Evolutionary conservation across 345 rosid genomes (phyloP).

Genomic region (Leavenworthia alabamica): DNA sequence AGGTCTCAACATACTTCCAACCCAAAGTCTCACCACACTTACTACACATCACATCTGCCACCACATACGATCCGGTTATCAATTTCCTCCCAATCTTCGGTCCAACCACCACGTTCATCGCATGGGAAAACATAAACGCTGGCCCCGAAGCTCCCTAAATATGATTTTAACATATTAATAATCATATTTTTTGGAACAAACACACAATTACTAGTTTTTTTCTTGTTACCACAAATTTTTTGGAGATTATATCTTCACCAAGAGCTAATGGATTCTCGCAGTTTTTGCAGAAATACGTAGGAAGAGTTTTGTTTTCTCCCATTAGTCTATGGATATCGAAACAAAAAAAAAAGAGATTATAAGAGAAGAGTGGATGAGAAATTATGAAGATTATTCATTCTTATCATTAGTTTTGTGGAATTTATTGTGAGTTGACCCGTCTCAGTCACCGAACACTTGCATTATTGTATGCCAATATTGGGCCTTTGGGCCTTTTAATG

Average conservation of each 20-base stretch:
- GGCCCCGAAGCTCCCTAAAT: constrained; percentile 61
- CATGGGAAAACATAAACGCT: constrained; percentile 73
- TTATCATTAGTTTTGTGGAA: neutral
- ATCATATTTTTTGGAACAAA: neutral
- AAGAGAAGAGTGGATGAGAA: neutral
- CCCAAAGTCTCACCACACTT: constrained; percentile 66
- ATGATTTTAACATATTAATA: neutral
- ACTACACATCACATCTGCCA: constrained; percentile 58
- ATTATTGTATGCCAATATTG: neutral
- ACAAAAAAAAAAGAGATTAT: too few relatives aligned
- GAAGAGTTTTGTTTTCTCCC: constrained; percentile 21
- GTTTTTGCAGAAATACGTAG: constrained; percentile 59
- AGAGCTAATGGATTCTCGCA: constrained; percentile 65
- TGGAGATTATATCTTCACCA: constrained; percentile 76
- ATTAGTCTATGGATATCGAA: constrained; percentile 7
- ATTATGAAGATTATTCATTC: neutral
- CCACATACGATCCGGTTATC: constrained; percentile 70
- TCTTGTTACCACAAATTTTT: constrained; percentile 27
- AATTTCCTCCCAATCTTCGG: constrained; percentile 63
- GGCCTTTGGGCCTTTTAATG: neutral
- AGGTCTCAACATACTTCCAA: constrained; percentile 79
- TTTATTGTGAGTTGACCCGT: constrained; percentile 1
- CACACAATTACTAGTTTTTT: neutral
- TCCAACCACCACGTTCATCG: constrained; percentile 64
- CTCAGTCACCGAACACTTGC: neutral